These are phyloP conservation scores for Macrophomina pseudophaseolina DNA, from an alignment of 2,329 filamentous ascomycete species.

Conservation along the genomic window DNA sequence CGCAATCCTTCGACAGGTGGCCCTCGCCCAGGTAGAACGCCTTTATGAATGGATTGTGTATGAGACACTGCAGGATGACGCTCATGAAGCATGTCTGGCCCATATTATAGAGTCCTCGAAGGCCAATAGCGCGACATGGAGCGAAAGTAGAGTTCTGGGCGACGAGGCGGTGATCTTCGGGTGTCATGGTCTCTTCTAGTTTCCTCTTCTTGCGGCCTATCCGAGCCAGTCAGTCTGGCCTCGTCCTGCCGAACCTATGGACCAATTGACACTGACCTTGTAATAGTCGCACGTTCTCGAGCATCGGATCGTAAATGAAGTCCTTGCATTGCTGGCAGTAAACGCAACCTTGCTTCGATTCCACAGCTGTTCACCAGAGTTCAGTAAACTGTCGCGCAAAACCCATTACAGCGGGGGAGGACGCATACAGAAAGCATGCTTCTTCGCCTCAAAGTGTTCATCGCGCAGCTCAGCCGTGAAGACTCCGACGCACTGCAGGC, in stretches of 20 bases:
- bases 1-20: conserved; percentile 79
- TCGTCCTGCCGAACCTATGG: too few relatives aligned
- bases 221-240: background rate
- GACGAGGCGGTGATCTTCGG: conserved; percentile 77
- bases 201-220: conserved; percentile 69
- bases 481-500: conserved; percentile 73
- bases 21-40: conserved; percentile 93
- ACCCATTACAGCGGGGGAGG: conserved; percentile 15
- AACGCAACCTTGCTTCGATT: conserved; percentile 74
- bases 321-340: conserved; percentile 85
- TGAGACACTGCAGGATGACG: conserved; percentile 88
- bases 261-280: conserved; percentile 60
- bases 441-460: conserved; percentile 71
- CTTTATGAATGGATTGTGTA: conserved; percentile 90
- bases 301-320: conserved; percentile 79
- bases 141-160: conserved; percentile 77
- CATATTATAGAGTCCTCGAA: conserved; percentile 94
- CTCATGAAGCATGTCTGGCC: conserved; percentile 99
- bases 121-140: conserved; percentile 83
- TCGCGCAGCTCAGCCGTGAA: conserved; percentile 68
- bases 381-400: conserved; percentile 25
- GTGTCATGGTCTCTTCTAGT: conserved; percentile 66
- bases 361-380: conserved; percentile 64
- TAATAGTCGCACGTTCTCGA: conserved; percentile 74
- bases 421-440: conserved; percentile 72